Evolutionary conservation across 1,284 basidiomycete species (phyloP), one percentile per base, ranked within the genome.

Genomic region (Termitomyces sp.): DNA sequence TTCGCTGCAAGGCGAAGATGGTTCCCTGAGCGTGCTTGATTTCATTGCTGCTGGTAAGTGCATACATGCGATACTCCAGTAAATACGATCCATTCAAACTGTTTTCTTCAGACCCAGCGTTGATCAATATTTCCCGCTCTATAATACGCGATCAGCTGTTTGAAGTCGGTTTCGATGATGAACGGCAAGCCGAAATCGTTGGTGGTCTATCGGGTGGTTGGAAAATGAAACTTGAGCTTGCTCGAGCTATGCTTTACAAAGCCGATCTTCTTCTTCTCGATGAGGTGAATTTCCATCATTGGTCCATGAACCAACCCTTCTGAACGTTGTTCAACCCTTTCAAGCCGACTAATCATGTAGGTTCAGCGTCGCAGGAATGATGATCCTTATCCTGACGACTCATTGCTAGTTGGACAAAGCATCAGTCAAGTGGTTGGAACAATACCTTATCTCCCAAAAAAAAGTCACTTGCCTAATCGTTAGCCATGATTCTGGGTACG

Each of bases 191-290:
- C 38, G 90, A 96, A 65, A 75, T 84, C 41, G 95, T 98, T 56
- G 91, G 89, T 46, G 90, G 92, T 50, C 77, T 98, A 55, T 97
- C 94, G 18, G 97, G 97, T 69, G 96, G 97, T 48, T 99, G 96
- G 96, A 99, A 99, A 79, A 99, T 99, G 96, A 93, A 93, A 76
- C 82, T 93, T 57, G 96, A 89, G 74, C 81, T 90, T 45, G 93
- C 88, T 13, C 78, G 93, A 62, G 94, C 94, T n/a, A 97, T 97
- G 92, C 74, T 97, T 49, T 95, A 95, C 74, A 91, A 94, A 64
- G 97, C 95, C 35, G 94, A 97, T 72, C 82, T 97, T 49, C 79
- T 97, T 44, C 78, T 98, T 50, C 83, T 98, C 49, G 93, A 94
- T 68, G 87, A 89, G 76, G 84, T 86, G 54, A 60, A 28, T 49